Base-by-base conservation (phyloP, 805 yeast genomes). In the Lipomyces anomalus region DNA sequence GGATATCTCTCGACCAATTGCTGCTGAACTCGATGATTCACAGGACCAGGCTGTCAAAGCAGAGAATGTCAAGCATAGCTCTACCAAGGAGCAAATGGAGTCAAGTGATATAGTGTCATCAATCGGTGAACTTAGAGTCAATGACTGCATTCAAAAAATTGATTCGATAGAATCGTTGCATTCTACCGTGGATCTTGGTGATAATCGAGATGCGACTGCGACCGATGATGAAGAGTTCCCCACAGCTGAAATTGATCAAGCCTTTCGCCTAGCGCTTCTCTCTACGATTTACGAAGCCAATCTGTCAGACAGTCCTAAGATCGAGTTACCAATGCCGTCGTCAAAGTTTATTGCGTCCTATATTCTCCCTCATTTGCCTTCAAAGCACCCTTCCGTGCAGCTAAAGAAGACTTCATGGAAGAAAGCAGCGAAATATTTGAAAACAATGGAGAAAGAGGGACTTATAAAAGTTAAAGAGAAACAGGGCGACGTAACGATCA, bases 341-440 rank as follows among this genome's bases (percentile, higher is more conserved):
- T 85, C 97, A 0, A 74, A 72, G 20, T 82, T 90, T 62, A 80
- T 89, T 72, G 75, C 92, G 0, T 75, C 72, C 36, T 79, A 80
- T 56, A 67, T 89, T 11, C 70, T 80, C 49, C 76, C 75, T 40
- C 85, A 87, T 63, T 64, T 90, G n/a, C 94, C 95, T 1, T 57
- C 52, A 38, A 37, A 22, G n/a, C 35, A 47, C 26, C 26, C 39
- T 17, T 43, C 50, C 26, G 44, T 61, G 42, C 71, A 75, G 1
- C 73, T 83, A 44, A 89, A 88, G 63, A 82, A 79, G 59, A 80
- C 95, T 0, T 76, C 88, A 2, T 90, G 95, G 95, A 88, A 84
- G 63, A 90, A 90, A 60, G 78, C 90, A 3, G 75, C 88, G 11
- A 89, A 88, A 62, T 87, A 82, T 58, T 66, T 90, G 44, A 90